These are phyloP conservation scores for Pilasporangium apinafurcum DNA, from an alignment of 352 stramenopile species.

Conservation along the genomic window DNA sequence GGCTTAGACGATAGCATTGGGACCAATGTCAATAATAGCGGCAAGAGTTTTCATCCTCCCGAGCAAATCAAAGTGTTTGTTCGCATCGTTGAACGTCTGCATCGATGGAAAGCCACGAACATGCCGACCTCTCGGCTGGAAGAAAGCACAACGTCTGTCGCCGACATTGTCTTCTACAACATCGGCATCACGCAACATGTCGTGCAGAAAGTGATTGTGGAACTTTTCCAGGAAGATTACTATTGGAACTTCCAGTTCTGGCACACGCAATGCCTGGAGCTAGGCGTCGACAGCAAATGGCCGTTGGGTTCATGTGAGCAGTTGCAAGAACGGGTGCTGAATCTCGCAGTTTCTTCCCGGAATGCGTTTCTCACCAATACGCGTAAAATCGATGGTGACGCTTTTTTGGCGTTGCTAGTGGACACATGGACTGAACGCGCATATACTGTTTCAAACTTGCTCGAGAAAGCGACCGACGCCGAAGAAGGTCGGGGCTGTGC, in stretches of 20 bases:
- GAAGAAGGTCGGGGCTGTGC: slow-evolving; percentile 26
- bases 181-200: slow-evolving; percentile 51
- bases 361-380: slow-evolving; percentile 43
- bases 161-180: slow-evolving; percentile 66
- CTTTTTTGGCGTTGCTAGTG: slow-evolving; percentile 59
- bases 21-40: background rate
- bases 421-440: slow-evolving; percentile 57
- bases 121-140: slow-evolving; percentile 18
- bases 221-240: slow-evolving; percentile 70
- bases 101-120: slow-evolving; percentile 34
- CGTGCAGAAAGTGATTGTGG: slow-evolving; percentile 41
- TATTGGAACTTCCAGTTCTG: slow-evolving; percentile 82
- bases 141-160: slow-evolving; percentile 15
- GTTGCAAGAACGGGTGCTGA: slow-evolving; percentile 50
- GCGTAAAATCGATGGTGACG: slow-evolving; percentile 75
- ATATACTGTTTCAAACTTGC: slow-evolving; percentile 25
- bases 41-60: slow-evolving; percentile 52
- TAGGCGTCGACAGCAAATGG: slow-evolving; percentile 49
- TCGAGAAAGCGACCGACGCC: slow-evolving; percentile 54
- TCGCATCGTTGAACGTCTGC: slow-evolving; percentile 52
- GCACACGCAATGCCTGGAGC: slow-evolving; percentile 46
- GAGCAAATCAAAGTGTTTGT: slow-evolving; percentile 68
- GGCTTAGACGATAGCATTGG: slow-evolving; percentile 17
- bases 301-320: slow-evolving; percentile 34
- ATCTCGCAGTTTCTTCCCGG: slow-evolving; percentile 31